phyloP scores from a whole-genome alignment of 2,329 filamentous ascomycete species.

The Aspergillus spinulosporus region DNA sequence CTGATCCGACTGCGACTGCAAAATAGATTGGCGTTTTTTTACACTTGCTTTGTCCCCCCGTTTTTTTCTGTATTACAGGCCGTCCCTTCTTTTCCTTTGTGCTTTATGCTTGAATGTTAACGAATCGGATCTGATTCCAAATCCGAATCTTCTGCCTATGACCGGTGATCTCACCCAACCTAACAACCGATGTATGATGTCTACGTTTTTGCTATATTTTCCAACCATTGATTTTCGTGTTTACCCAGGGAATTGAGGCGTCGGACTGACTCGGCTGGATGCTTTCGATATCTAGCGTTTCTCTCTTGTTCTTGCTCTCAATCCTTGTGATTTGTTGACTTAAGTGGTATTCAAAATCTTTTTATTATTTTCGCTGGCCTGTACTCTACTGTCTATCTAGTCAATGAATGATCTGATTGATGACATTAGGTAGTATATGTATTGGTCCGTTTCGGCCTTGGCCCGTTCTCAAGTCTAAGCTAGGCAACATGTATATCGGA shows the following conservation, averaged over 20 bases:
- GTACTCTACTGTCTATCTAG: conserved; percentile 15
- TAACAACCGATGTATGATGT: conserved; percentile 13
- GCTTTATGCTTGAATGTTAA: conserved; percentile 12
- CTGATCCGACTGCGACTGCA: conserved; percentile 3
- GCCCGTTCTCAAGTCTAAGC: no score
- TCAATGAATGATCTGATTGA: conserved; percentile 8
- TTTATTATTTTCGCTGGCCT: conserved; percentile 12
- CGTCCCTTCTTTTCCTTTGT: conserved; percentile 22
- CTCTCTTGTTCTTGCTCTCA: not conserved
- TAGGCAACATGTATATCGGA: no score
- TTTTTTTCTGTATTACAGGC: conserved; percentile 19
- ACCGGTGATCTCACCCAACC: not conserved
- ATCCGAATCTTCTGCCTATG: conserved; percentile 1
- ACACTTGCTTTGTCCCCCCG: not conserved
- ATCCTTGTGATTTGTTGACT: not conserved
- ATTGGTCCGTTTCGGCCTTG: no score
- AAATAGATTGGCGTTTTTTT: conserved; percentile 17
- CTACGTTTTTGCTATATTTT: conserved; percentile 21
- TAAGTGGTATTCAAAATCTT: not conserved
- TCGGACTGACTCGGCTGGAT: not conserved
- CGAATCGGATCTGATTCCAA: conserved; percentile 2
- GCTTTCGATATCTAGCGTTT: conserved; percentile 2
- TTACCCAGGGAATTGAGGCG: not conserved
- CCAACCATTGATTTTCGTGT: not conserved
- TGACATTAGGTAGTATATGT: no score